Evolutionary conservation across 2,329 filamentous ascomycete species (phyloP).

Genomic region (Cladophialophora exuberans): DNA sequence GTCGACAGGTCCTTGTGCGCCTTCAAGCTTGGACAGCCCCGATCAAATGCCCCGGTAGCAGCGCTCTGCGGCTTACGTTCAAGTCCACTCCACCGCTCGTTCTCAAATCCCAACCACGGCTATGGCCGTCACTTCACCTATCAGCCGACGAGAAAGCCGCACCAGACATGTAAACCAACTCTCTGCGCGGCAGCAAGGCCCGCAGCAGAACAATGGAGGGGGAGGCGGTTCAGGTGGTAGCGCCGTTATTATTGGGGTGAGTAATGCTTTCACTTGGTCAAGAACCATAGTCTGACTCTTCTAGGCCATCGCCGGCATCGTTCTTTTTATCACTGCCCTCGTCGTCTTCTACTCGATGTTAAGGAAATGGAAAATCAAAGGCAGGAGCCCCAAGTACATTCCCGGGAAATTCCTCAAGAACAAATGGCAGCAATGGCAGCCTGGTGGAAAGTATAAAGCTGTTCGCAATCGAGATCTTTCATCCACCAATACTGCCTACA

Average conservation of each 20-base stretch:
- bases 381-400: slow-evolving; percentile 27
- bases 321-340: slow-evolving; percentile 18
- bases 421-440: slow-evolving; percentile 33
- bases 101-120: neutral
- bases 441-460: slow-evolving; percentile 30
- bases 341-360: slow-evolving; percentile 26
- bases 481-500: slow-evolving; percentile 27
- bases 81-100: neutral
- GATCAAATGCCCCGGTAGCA: slow-evolving; percentile 20
- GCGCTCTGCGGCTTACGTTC: neutral
- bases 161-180: slow-evolving; percentile 1
- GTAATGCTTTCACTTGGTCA: neutral
- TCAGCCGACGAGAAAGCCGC: neutral
- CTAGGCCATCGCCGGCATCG: slow-evolving; percentile 22
- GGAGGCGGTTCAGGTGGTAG: slow-evolving; percentile 13
- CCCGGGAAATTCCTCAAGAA: slow-evolving; percentile 27
- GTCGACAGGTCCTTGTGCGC: neutral
- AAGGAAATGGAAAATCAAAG: slow-evolving; percentile 25
- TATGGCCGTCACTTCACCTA: slow-evolving; percentile 16
- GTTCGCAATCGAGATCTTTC: slow-evolving; percentile 24
- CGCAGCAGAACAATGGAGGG: neutral
- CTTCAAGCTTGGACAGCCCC: neutral
- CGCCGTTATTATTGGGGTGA: slow-evolving; percentile 26
- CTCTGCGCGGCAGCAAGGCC: slow-evolving; percentile 10
- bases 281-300: slow-evolving; percentile 3